Conservation (phyloP, 2,329 filamentous ascomycete species). For the Paracorniculantispora psalliotae region DNA sequence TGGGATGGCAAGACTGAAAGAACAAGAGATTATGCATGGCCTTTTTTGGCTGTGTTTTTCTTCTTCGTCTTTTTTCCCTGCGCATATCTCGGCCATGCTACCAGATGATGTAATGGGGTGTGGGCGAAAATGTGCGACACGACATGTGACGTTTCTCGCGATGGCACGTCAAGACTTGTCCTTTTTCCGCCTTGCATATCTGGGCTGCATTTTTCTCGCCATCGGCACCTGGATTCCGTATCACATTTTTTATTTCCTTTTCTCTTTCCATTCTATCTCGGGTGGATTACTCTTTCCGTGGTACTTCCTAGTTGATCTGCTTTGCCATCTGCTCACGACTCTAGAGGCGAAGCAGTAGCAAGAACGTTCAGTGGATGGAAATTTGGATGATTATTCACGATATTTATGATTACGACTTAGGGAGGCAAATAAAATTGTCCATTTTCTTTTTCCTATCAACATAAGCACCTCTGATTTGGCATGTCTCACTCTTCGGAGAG, state of each 20-base stretch:
- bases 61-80: neutral
- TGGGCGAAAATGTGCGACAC: neutral
- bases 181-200: neutral
- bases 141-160: neutral
- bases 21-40: neutral
- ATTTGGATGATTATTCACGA: neutral
- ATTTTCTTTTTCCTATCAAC: neutral
- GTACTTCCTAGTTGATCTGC: neutral
- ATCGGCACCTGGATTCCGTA: neutral
- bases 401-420: neutral
- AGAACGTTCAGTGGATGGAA: no score
- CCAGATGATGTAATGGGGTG: neutral
- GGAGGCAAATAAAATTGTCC: slow-evolving; percentile 8
- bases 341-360: no score
- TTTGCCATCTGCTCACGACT: no score
- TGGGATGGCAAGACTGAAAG: neutral
- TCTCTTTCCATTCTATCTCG: neutral
- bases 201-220: neutral
- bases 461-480: neutral
- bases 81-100: neutral
- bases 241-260: neutral
- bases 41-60: neutral
- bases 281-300: neutral
- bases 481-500: neutral
- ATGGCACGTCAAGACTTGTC: neutral